Conservation (phyloP, 352 stramenopile genomes). For the Blastocystis sp. region DNA sequence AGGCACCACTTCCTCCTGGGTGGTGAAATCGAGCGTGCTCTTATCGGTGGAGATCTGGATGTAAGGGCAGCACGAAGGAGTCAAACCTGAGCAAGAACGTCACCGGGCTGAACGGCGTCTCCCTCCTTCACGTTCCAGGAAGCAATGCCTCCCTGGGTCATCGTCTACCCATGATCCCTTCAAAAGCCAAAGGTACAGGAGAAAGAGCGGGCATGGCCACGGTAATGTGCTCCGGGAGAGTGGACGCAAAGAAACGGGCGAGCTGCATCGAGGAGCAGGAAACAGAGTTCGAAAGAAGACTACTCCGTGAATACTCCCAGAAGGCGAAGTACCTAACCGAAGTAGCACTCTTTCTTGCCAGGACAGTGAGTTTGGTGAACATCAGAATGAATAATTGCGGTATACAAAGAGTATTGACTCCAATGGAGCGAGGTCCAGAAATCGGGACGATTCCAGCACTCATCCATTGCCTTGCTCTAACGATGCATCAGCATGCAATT, state of each 20-base stretch:
- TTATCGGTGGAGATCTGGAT: constrained; percentile 71
- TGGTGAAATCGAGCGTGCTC: constrained; percentile 72
- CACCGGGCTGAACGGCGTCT: constrained; percentile 73
- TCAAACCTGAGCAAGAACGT: constrained; percentile 73
- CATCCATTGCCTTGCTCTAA: background rate
- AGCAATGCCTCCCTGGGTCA: constrained; percentile 70
- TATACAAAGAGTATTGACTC: background rate
- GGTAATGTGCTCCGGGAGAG: constrained; percentile 18
- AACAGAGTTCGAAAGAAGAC: background rate
- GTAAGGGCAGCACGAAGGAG: background rate
- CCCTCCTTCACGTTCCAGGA: constrained; percentile 72
- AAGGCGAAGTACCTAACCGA: background rate
- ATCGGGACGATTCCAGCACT: background rate
- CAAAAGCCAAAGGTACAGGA: constrained; percentile 25
- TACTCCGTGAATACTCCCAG: background rate
- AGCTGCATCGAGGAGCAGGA: background rate
- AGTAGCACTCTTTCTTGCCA: background rate
- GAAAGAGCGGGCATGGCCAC: constrained; percentile 71
- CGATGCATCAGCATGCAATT: background rate
- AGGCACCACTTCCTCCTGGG: constrained; percentile 61
- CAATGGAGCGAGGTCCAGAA: background rate
- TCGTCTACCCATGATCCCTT: constrained; percentile 46
- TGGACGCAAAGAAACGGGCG: constrained; percentile 18
- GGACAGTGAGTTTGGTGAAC: constrained; percentile 7
- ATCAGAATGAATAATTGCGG: background rate